A percentile compares a stretch with the other conserved stretches of the same genome.
Evolutionary conservation across 805 yeast genomes (phyloP).

Genomic region (Kodamaea kakaduensis): DNA sequence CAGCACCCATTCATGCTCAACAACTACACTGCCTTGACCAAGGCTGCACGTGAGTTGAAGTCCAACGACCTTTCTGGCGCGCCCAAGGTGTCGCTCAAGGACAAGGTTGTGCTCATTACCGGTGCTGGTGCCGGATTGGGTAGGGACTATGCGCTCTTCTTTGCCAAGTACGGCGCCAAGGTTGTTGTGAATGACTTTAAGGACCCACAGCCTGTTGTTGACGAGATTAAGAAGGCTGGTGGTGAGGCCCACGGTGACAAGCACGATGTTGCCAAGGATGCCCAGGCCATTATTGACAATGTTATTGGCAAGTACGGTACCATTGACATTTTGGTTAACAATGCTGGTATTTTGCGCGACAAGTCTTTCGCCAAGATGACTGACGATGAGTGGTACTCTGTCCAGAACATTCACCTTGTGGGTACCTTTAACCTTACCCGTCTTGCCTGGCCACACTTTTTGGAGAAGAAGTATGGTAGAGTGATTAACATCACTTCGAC

Average conservation of each 20-base stretch:
- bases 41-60: constrained; percentile 48
- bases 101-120: constrained; percentile 84
- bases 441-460: constrained; percentile 89
- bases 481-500: constrained; percentile 90
- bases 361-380: constrained; percentile 81
- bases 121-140: constrained; percentile 97
- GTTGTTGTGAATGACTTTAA: constrained; percentile 89
- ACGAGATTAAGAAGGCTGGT: constrained; percentile 68
- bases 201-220: constrained; percentile 69
- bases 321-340: constrained; percentile 81
- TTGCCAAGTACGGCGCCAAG: constrained; percentile 90
- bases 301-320: constrained; percentile 76
- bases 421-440: constrained; percentile 81
- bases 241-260: constrained; percentile 80
- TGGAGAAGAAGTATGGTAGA: constrained; percentile 73
- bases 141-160: constrained; percentile 76
- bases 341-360: constrained; percentile 94
- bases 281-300: constrained; percentile 69
- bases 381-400: constrained; percentile 77
- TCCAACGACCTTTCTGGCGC: constrained; percentile 43
- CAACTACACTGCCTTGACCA: constrained; percentile 62
- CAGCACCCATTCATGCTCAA: constrained; percentile 71
- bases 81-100: constrained; percentile 56
- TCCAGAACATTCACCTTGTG: constrained; percentile 72
- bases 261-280: constrained; percentile 75